Percentiles rank a stretch among this genome's conserved stretches.
These are phyloP conservation scores for Letharia columbiana DNA, from an alignment of 495 filamentous ascomycete genomes.

Conservation along the genomic window DNA sequence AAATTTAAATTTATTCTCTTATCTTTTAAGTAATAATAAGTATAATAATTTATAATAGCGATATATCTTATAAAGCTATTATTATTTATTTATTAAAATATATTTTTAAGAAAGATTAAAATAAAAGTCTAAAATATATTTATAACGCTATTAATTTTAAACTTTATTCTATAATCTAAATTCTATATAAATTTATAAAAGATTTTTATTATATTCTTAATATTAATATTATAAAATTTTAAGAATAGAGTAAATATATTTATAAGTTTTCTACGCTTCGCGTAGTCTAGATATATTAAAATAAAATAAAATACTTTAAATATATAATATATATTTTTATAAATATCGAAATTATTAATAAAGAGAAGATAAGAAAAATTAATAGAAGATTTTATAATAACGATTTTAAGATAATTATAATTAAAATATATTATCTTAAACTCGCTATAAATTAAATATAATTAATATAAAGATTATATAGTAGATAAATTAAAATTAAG, in stretches of 20 bases:
- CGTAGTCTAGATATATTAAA: neutral
- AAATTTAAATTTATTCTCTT: neutral
- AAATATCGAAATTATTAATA: neutral
- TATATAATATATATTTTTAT: neutral
- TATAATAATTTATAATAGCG: neutral
- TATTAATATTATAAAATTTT: neutral
- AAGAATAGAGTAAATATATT: neutral
- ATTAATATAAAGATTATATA: too few species aligned
- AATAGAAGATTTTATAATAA: too few species aligned
- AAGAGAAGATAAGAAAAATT: neutral
- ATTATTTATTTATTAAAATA: neutral
- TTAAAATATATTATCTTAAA: too few species aligned
- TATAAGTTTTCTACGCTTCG: neutral
- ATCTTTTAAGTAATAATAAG: neutral
- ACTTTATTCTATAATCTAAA: neutral
- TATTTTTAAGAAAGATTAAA: neutral
- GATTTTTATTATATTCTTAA: neutral
- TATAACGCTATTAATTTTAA: neutral
- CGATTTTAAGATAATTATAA: fast-evolving
- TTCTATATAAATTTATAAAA: neutral
- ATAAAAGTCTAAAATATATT: neutral
- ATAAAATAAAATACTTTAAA: neutral
- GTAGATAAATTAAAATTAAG: too few species aligned
- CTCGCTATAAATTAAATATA: too few species aligned
- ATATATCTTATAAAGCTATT: neutral